Conservation (phyloP, 192 early-diverging fungal genomes). For the Cetraspora pellucida region DNA sequence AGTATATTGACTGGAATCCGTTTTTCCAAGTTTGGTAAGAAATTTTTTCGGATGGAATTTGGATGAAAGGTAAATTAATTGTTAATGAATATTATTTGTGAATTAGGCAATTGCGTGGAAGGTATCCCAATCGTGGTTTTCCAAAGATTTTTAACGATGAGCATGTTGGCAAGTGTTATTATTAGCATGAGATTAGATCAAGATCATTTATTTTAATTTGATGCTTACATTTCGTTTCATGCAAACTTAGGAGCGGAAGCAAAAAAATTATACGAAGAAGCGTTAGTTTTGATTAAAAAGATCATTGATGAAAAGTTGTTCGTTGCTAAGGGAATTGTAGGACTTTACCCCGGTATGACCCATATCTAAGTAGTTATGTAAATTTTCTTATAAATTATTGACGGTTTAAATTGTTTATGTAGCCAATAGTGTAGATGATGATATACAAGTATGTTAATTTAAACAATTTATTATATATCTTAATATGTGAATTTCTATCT, state of each 20-base stretch:
- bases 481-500: background rate
- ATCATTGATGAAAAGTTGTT: constrained; percentile 78
- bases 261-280: constrained; percentile 87
- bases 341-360: constrained; percentile 68
- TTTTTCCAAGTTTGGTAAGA: constrained; percentile 93
- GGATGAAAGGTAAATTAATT: too few species aligned
- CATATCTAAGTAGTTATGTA: background rate
- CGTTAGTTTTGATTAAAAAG: constrained; percentile 74
- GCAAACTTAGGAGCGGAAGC: constrained; percentile 65
- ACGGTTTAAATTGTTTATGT: background rate
- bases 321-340: constrained; percentile 76
- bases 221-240: background rate
- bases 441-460: constrained; percentile 65
- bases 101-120: constrained; percentile 80
- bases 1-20: constrained; percentile 97
- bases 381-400: background rate
- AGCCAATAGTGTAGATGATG: constrained; percentile 86
- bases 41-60: background rate
- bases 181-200: background rate
- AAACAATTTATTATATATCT: background rate
- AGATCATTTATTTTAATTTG: background rate
- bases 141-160: constrained; percentile 98
- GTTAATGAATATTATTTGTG: background rate
- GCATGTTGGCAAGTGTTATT: constrained; percentile 63
- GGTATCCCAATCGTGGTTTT: constrained; percentile 95